Percentiles rank a stretch among this genome's conserved stretches.
Evolutionary conservation across 1,284 basidiomycete genomes (phyloP).

Genomic region (Rhodotorula sp.): DNA sequence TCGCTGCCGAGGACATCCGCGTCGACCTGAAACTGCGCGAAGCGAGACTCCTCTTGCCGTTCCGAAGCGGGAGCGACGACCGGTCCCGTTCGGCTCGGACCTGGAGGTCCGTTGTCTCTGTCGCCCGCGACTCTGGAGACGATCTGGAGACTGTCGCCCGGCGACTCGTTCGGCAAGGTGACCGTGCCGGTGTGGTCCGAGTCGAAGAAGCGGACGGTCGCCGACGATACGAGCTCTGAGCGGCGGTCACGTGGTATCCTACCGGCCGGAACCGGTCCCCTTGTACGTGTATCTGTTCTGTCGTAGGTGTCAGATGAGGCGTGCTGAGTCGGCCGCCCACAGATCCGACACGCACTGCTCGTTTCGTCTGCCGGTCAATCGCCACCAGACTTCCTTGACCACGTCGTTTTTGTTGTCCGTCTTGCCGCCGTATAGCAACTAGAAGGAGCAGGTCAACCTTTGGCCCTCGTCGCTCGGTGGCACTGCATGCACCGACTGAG

Average conservation of each 20-base stretch:
- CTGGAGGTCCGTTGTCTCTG: background rate
- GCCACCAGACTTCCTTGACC: conserved; percentile 21
- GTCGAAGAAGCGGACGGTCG: background rate
- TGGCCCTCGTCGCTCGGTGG: too few relatives aligned
- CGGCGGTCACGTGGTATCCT: background rate
- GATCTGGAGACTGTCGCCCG: background rate
- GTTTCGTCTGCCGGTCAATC: conserved; percentile 29
- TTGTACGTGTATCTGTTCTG: too few relatives aligned
- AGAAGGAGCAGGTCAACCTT: background rate
- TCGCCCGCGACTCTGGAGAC: background rate
- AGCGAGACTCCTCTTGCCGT: background rate
- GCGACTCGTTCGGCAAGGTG: background rate
- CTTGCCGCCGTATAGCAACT: conserved; percentile 25
- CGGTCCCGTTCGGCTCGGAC: background rate
- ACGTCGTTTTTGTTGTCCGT: conserved; percentile 38
- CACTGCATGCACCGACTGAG: background rate
- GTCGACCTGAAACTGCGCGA: conserved; percentile 1
- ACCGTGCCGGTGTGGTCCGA: background rate
- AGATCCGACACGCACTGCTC: conserved; percentile 1
- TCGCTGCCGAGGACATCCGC: background rate
- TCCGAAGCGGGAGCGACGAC: background rate
- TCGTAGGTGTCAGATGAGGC: too few relatives aligned
- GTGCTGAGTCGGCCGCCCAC: background rate
- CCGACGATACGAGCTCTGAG: background rate
- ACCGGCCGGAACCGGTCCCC: too few relatives aligned